Percentiles rank a stretch among this genome's conserved stretches.
Conservation (phyloP, 2,329 filamentous ascomycete genomes). For the Monilinia laxa region DNA sequence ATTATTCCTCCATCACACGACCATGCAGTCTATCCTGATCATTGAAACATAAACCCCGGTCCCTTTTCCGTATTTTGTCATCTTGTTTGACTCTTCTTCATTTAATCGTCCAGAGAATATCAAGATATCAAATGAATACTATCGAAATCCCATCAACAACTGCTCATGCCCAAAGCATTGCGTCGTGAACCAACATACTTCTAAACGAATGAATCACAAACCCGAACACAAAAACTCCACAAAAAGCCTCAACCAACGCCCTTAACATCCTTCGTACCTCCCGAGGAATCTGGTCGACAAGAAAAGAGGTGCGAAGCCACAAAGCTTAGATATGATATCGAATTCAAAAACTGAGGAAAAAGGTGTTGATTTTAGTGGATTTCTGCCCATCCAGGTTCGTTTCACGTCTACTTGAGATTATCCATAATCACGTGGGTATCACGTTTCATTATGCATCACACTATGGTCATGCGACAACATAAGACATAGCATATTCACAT, state of each 20-base stretch:
- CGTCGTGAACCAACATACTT: not conserved
- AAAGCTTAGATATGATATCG: not conserved
- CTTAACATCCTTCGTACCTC: not conserved
- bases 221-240: not conserved
- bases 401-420: not conserved
- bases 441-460: not conserved
- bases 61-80: not conserved
- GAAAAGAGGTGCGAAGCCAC: not conserved
- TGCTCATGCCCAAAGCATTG: not conserved
- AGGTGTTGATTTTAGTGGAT: not conserved
- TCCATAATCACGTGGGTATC: not conserved
- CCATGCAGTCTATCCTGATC: not conserved
- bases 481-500: not conserved
- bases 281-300: not conserved
- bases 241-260: not conserved
- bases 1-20: conserved; percentile 2
- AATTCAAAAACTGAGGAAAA: not conserved
- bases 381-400: conserved; percentile 2
- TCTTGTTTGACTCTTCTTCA: not conserved
- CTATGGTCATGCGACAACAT: not conserved
- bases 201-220: not conserved
- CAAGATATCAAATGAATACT: not conserved
- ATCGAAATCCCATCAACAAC: not conserved
- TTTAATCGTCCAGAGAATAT: not conserved
- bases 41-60: not conserved